Conservation (phyloP, 2,329 filamentous ascomycete species). For the Epichloe glyceriae region DNA sequence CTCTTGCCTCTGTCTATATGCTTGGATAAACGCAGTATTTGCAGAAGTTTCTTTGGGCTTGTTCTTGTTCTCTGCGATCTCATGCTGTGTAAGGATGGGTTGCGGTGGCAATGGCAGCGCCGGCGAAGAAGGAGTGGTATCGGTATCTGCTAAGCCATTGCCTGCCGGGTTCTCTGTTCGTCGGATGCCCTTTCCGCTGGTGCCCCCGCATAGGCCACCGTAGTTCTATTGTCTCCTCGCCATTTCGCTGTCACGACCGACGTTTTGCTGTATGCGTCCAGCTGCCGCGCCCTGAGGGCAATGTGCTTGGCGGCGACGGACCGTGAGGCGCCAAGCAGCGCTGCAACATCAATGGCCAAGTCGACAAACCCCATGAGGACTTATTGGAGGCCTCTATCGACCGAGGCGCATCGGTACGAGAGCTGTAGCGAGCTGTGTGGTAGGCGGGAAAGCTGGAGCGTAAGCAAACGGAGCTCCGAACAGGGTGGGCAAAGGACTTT, state of each 20-base stretch:
- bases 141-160: not conserved
- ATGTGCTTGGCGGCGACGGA: constrained; percentile 52
- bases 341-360: constrained; percentile 54
- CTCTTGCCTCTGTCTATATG: constrained; percentile 6
- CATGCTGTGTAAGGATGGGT: not conserved
- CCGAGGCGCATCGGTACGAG: constrained; percentile 13
- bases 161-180: not conserved
- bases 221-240: constrained; percentile 11
- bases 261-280: constrained; percentile 35
- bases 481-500: not conserved
- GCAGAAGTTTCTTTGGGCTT: not conserved
- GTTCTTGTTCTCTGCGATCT: not conserved
- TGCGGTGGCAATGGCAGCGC: not conserved
- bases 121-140: not conserved
- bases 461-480: too few species aligned
- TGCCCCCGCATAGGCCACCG: not conserved
- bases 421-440: not conserved
- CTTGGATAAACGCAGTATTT: constrained; percentile 1
- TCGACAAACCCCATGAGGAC: constrained; percentile 47
- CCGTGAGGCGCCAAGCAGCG: constrained; percentile 56
- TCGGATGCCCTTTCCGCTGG: not conserved
- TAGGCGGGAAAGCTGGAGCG: not conserved
- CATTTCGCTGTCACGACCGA: constrained; percentile 29
- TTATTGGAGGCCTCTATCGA: constrained; percentile 12
- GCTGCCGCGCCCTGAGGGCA: constrained; percentile 41